A percentile compares a stretch with the other conserved stretches of the same genome.
These are phyloP conservation scores for Balamuthia mandrillaris DNA, from an alignment of 208 protist species.

Conservation along the genomic window DNA sequence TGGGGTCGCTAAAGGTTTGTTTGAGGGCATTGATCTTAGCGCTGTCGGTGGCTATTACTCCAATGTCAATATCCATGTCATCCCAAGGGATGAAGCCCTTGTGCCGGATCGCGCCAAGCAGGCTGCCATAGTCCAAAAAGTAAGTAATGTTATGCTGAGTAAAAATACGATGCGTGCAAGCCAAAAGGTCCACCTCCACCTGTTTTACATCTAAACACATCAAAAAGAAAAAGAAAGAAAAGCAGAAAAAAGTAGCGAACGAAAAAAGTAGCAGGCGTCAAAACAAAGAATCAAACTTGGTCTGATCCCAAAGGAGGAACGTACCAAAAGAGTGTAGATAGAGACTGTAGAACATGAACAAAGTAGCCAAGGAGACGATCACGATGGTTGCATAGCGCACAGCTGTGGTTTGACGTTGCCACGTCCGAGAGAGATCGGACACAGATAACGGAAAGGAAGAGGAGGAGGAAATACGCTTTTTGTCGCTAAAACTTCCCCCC, in stretches of 20 bases:
- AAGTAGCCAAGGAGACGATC: neutral
- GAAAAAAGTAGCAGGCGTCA: neutral
- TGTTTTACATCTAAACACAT: neutral
- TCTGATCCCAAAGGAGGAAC: neutral
- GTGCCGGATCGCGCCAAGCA: neutral
- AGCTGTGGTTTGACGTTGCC: neutral
- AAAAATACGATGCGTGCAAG: neutral
- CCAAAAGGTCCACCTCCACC: neutral
- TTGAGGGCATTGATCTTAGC: neutral
- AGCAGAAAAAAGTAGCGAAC: neutral
- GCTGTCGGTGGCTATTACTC: neutral
- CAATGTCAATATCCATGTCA: conserved; percentile 5
- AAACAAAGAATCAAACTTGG: no score
- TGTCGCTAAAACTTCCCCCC: no score
- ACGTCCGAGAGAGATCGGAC: no score
- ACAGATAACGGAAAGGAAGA: no score
- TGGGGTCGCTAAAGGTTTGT: no score
- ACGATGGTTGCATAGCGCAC: neutral
- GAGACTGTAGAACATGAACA: neutral
- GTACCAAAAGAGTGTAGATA: neutral
- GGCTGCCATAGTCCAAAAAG: conserved; percentile 15
- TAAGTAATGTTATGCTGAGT: neutral
- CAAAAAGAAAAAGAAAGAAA: neutral
- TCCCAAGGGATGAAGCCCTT: conserved; percentile 16
- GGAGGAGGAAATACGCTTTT: no score